Conservation (phyloP, 2,329 filamentous ascomycete species). For the Diplodia scrobiculata region DNA sequence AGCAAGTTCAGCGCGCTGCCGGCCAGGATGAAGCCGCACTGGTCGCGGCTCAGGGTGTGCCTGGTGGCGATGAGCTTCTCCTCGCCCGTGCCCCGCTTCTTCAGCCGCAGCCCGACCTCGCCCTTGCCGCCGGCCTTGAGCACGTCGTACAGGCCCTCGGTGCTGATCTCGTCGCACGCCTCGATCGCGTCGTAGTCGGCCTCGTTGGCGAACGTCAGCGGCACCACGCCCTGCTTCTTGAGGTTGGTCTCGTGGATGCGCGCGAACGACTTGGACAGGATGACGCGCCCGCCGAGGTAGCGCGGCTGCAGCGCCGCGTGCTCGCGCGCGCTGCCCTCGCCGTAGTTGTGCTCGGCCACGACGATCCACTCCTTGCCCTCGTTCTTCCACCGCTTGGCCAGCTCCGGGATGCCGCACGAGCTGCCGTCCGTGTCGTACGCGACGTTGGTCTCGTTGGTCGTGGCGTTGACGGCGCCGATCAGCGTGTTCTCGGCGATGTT, state of each 20-base stretch:
- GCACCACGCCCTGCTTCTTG: conserved; percentile 97
- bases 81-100: conserved; percentile 57
- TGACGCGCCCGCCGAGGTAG: conserved; percentile 83
- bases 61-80: conserved; percentile 73
- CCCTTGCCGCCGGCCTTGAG: conserved; percentile 76
- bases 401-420: conserved; percentile 77
- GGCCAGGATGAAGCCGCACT: conserved; percentile 88
- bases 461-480: conserved; percentile 89
- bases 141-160: conserved; percentile 81
- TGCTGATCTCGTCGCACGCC: conserved; percentile 80
- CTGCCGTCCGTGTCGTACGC: conserved; percentile 84
- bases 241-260: conserved; percentile 94
- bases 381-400: conserved; percentile 80
- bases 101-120: conserved; percentile 65
- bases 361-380: conserved; percentile 81
- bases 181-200: conserved; percentile 81
- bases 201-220: conserved; percentile 86
- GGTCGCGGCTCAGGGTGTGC: conserved; percentile 85
- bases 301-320: conserved; percentile 87
- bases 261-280: conserved; percentile 83
- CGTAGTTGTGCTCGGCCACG: conserved; percentile 96
- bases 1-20: conserved; percentile 92
- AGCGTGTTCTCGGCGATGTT: conserved; percentile 98
- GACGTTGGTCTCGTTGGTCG: conserved; percentile 87
- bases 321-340: conserved; percentile 84